Evolutionary conservation across 208 protist species (phyloP).

Genomic region (Crithidia thermophila): DNA sequence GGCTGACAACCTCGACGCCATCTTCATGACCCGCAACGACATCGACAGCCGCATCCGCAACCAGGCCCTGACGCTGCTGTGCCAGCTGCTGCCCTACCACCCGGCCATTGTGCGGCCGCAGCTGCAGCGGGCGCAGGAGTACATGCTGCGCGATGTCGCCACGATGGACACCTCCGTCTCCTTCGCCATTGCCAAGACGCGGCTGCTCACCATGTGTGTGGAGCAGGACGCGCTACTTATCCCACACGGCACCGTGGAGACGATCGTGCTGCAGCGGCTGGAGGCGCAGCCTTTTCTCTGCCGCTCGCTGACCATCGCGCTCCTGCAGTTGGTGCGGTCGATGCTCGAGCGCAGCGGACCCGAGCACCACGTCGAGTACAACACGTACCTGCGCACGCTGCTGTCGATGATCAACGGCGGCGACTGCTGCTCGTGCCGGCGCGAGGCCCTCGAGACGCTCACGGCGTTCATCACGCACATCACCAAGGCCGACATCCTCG

Average conservation of each 20-base stretch:
- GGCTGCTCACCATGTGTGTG: constrained; percentile 65
- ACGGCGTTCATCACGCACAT: constrained; percentile 79
- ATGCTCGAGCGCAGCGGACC: constrained; percentile 72
- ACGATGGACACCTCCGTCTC: constrained; percentile 79
- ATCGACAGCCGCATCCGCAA: constrained; percentile 53
- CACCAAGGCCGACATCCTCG: constrained; percentile 48
- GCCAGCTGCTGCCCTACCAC: constrained; percentile 71
- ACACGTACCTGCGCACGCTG: constrained; percentile 56
- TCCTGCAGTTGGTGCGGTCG: constrained; percentile 71
- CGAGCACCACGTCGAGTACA: constrained; percentile 59
- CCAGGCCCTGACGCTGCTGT: constrained; percentile 73
- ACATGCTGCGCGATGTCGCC: constrained; percentile 84
- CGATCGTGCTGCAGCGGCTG: constrained; percentile 64
- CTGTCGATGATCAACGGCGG: constrained; percentile 73
- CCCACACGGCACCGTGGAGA: constrained; percentile 58
- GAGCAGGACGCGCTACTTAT: constrained; percentile 76
- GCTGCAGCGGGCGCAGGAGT: constrained; percentile 74
- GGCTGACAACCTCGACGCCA: constrained; percentile 77
- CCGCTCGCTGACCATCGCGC: constrained; percentile 66
- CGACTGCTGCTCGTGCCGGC: constrained; percentile 70
- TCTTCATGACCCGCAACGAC: constrained; percentile 88
- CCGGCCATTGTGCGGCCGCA: constrained; percentile 72
- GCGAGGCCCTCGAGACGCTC: constrained; percentile 75
- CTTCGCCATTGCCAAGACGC: constrained; percentile 64
- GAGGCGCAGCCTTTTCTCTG: constrained; percentile 75